Percentiles rank a stretch among this genome's conserved stretches.
Conservation (phyloP, 169 alveolate genomes). For the Amoebophrya sp. region DNA sequence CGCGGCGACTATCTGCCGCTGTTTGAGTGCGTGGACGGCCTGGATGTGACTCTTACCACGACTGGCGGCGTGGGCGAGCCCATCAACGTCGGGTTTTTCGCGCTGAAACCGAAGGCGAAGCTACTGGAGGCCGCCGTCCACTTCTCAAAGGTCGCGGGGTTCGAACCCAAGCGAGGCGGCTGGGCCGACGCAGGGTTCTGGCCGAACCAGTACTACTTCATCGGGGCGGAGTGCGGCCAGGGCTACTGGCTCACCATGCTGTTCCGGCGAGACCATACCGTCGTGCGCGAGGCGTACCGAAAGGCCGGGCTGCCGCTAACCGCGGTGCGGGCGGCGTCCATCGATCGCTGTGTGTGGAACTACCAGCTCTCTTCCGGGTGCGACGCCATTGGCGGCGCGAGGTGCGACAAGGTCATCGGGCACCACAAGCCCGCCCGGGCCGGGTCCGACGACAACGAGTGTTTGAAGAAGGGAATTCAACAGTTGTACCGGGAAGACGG, state of each 20-base stretch:
- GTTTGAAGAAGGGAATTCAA: neutral
- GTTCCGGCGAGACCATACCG: neutral
- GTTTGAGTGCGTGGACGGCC: neutral
- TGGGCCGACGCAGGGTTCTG: conserved; percentile 11
- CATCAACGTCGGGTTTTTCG: neutral
- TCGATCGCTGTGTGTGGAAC: conserved; percentile 2
- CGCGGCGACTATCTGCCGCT: neutral
- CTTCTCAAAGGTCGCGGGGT: neutral
- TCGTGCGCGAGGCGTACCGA: neutral
- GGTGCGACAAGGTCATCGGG: neutral
- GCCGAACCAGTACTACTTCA: neutral
- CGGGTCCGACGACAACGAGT: neutral
- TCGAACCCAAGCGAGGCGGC: neutral
- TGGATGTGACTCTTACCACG: neutral
- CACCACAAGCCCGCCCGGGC: conserved; percentile 4
- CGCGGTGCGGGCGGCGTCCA: neutral
- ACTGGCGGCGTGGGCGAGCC: neutral
- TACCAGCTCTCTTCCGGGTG: neutral
- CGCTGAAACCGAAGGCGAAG: neutral
- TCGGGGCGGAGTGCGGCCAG: conserved; percentile 23
- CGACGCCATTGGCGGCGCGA: neutral
- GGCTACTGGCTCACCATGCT: neutral
- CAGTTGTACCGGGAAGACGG: neutral
- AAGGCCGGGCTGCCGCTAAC: neutral
- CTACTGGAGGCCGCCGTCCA: neutral